Evolutionary conservation across 805 yeast species (phyloP), one percentile per base, ranked within the genome.

Genomic region (Isabelozyma rhagii): DNA sequence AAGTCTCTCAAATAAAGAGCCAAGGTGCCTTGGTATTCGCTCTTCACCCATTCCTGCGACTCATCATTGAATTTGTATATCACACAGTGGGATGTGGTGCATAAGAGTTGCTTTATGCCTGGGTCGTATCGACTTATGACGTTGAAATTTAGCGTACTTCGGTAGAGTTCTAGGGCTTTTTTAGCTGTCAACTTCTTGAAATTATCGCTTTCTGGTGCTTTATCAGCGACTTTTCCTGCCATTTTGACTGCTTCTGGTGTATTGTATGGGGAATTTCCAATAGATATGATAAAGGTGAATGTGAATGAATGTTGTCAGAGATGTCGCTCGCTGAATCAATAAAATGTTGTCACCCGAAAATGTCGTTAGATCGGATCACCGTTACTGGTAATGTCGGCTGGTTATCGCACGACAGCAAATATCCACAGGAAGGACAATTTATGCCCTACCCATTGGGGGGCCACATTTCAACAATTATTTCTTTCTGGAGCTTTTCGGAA

Each of bases 61-160:
- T 67, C 73, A 17, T 75, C 74, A 55, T 80, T 80, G 69, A 80
- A 87, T 60, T 82, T 80, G 64, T 86, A 87, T 14, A 86, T 74
- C 31, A 86, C 88, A 49, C 87, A 83, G 62, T 86, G 89, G 13
- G 92, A 82, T 2, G 92, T 80, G 47, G 83, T 79, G 58, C 81
- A 85, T 41, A 86, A 67, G 29, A 87, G 71, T 60, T 84, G 89
- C 49, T 85, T 82, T 45, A 86, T 81, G 54, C 76, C 75, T 0
- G 92, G 87, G 56, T 87, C 96, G 60, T 87, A 87, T 52, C 91
- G 77, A 21, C 87, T 84, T 29, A 87, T 84, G 47, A 87, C 92
- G 61, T 87, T 87, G 68, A 80, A 87, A 45, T 87, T 85, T 44
- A 87, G 68, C 0, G 92, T 86, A 53, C 81, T 82, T 46, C 83